Conservation (phyloP, 2,329 filamentous ascomycete genomes). For the Cadophora sp. region DNA sequence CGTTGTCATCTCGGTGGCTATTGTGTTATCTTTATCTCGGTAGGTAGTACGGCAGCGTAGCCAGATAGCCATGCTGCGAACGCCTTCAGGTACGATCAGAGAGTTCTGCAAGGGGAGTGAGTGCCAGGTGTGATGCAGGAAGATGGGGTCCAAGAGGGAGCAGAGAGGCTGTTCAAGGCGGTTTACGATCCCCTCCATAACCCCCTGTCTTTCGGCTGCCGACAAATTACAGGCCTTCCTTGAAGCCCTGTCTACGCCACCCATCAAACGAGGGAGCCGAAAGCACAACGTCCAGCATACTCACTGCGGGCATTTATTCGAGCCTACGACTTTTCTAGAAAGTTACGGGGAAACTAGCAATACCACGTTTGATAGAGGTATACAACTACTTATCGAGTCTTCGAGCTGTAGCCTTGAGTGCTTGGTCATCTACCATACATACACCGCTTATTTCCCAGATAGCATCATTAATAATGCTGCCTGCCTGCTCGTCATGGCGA, state of each 20-base stretch:
- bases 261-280: not conserved
- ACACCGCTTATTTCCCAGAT: slow-evolving; percentile 5
- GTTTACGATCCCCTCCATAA: not conserved
- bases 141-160: not conserved
- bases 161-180: slow-evolving; percentile 13
- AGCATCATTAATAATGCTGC: slow-evolving; percentile 4
- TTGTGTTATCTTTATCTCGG: not conserved
- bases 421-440: too few relatives aligned
- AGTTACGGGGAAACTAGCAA: slow-evolving; percentile 1
- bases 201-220: not conserved
- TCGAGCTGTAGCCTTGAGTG: not conserved
- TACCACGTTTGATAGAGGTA: not conserved
- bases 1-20: not conserved
- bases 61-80: not conserved
- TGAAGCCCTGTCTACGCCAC: not conserved
- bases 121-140: not conserved
- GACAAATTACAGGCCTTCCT: slow-evolving; percentile 7
- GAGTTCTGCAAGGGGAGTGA: not conserved
- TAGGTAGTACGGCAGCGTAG: not conserved
- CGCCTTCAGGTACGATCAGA: slow-evolving; percentile 11
- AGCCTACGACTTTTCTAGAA: slow-evolving; percentile 2
- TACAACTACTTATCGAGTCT: not conserved
- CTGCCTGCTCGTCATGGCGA: slow-evolving; percentile 11
- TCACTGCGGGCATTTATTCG: not conserved
- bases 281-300: not conserved